Conservation (phyloP, 1,139 yeast genomes). For the Candida frijolesensis region DNA sequence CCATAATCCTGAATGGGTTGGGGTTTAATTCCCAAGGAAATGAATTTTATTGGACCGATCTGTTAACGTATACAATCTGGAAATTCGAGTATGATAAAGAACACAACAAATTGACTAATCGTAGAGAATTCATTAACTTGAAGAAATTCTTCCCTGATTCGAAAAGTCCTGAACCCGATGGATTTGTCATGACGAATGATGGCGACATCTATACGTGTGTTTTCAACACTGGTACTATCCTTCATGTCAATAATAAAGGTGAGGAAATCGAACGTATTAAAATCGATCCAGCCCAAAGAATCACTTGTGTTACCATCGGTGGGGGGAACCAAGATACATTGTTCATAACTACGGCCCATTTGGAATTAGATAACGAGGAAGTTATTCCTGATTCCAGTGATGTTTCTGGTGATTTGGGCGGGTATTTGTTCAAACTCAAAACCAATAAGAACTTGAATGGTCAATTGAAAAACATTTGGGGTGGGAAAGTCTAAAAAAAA, state of each 20-base stretch:
- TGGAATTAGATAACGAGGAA: slow-evolving; percentile 35
- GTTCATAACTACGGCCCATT: slow-evolving; percentile 69
- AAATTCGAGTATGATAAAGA: slow-evolving; percentile 58
- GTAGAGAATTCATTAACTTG: slow-evolving; percentile 44
- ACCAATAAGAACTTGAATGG: slow-evolving; percentile 24
- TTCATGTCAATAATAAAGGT: slow-evolving; percentile 55
- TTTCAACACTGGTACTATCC: slow-evolving; percentile 61
- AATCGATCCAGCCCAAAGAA: slow-evolving; percentile 59
- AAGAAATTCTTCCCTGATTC: slow-evolving; percentile 26
- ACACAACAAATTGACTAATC: slow-evolving; percentile 48
- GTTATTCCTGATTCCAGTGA: slow-evolving; percentile 32
- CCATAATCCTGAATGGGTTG: slow-evolving; percentile 75
- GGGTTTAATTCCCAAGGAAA: slow-evolving; percentile 60
- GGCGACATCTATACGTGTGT: slow-evolving; percentile 73
- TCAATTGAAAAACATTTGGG: slow-evolving; percentile 30
- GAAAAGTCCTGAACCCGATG: slow-evolving; percentile 74
- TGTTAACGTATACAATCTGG: slow-evolving; percentile 60
- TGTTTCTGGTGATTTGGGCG: slow-evolving; percentile 47
- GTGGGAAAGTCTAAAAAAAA: slow-evolving; percentile 20
- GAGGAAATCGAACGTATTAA: slow-evolving; percentile 50
- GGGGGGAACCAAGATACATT: slow-evolving; percentile 61
- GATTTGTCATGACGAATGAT: slow-evolving; percentile 62
- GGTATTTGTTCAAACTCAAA: slow-evolving; percentile 34
- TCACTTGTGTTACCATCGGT: slow-evolving; percentile 75
- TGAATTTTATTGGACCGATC: slow-evolving; percentile 72